Evolutionary conservation across 2,329 filamentous ascomycete species (phyloP), one percentile per base, ranked within the genome.

Genomic region (Ramularia endophylla): DNA sequence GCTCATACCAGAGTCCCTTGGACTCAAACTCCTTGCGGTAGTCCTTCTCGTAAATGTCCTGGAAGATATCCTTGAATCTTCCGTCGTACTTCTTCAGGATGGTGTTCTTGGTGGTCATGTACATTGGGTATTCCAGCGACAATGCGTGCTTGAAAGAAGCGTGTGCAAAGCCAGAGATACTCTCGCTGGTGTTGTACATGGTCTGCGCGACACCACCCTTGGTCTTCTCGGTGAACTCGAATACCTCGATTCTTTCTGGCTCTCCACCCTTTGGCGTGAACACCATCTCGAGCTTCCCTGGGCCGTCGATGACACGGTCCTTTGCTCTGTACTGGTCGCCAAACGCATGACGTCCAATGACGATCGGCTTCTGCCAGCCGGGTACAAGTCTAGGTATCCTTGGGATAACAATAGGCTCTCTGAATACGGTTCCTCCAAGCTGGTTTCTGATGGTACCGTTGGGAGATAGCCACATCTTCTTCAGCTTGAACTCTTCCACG

Each of bases 81-180:
- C 92, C 92, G 64, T 98, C 92, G 71, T 98, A 98, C 69, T 89
- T 90, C 78, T 98, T 98, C 56, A 98, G 74, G 59, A 98, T 98
- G 57, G 92, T 98, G 78, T 97, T 97, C 84, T 98, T 98, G 70
- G 92, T 98, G 78, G 87, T 95, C 90, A 97, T 94, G 76, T 97
- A 98, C 60, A 98, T 75, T n/a, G 92, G 92, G 54, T 94, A 74
- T 51, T 74, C 74, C 78, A 95, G 92, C 67, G 80, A 75, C 33
- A 97, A 72, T 25, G 92, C 90, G 55, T 95, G 80, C 81, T 95
- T 94, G 81, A 98, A 97, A 56, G 83, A 89, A 50, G 92, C 85
- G 65, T 97, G 92, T 43, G 92, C 92, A 61, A 98, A 98, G 48
- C 92, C 92, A 41, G 75, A 72, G 67, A 98, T 98, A 63, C 85